Percentiles rank a stretch among this genome's conserved stretches.
Evolutionary conservation across 495 filamentous ascomycete species (phyloP).

Genomic region (Aspergillus heteromorphus): DNA sequence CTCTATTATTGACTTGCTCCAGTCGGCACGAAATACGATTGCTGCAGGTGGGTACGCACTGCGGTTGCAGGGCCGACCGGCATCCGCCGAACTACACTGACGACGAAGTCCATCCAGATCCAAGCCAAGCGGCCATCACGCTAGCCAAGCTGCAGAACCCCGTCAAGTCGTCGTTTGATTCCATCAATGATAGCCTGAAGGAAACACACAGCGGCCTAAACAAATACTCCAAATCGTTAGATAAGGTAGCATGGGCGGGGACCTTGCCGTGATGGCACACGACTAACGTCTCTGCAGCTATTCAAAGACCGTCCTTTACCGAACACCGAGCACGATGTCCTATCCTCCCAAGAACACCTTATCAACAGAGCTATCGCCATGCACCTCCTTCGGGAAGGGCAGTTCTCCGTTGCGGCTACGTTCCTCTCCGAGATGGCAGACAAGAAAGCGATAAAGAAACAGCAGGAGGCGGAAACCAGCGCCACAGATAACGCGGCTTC

Average conservation of each 20-base stretch:
- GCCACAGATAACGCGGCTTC: conserved; percentile 16
- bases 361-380: conserved; percentile 93
- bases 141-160: conserved; percentile 82
- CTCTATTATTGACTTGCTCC: conserved; percentile 68
- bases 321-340: conserved; percentile 70
- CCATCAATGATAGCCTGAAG: conserved; percentile 71
- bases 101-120: conserved; percentile 45
- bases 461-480: conserved; percentile 7
- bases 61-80: too few relatives aligned
- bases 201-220: conserved; percentile 71
- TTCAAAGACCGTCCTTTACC: conserved; percentile 76
- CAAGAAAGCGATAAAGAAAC: conserved; percentile 18
- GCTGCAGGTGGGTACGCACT: conserved; percentile 49
- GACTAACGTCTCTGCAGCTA: conserved; percentile 42
- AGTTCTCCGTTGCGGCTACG: conserved; percentile 78
- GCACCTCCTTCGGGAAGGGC: conserved; percentile 91
- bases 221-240: conserved; percentile 74
- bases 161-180: conserved; percentile 69
- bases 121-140: conserved; percentile 60
- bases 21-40: conserved; percentile 63
- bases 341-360: conserved; percentile 65
- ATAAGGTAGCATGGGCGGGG: conserved; percentile 54
- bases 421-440: conserved; percentile 63
- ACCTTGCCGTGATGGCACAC: neutral
- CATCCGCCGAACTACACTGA: conserved; percentile 7